phyloP scores from a whole-genome alignment of 495 filamentous ascomycete genomes.

The Monascus purpureus region DNA sequence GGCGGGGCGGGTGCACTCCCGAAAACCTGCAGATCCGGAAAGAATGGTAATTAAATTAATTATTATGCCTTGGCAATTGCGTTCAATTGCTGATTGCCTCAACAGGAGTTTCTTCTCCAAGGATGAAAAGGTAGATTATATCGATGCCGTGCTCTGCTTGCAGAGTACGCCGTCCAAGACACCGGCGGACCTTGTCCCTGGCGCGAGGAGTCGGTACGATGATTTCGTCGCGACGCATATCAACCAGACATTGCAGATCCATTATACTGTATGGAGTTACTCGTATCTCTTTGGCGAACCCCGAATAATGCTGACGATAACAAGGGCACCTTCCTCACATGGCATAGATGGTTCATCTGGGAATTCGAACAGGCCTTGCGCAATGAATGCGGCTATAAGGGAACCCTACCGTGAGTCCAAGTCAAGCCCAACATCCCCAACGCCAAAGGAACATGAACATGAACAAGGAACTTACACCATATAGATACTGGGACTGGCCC shows the following conservation, averaged over 20 bases:
- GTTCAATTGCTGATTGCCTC: not conserved
- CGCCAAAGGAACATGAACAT: no score
- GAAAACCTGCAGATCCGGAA: conserved; percentile 32
- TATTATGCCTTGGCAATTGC: conserved; percentile 1
- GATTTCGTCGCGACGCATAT: conserved; percentile 61
- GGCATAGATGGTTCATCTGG: conserved; percentile 56
- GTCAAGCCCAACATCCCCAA: not conserved
- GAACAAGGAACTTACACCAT: no score
- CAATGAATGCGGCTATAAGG: conserved; percentile 57
- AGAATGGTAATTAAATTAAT: conserved; percentile 28
- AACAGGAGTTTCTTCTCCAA: conserved; percentile 10
- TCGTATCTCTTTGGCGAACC: conserved; percentile 1
- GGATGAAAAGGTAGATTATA: conserved; percentile 41
- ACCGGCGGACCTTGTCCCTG: conserved; percentile 23
- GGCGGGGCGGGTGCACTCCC: conserved; percentile 32
- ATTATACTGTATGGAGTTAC: conserved; percentile 44
- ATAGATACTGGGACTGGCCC: conserved; percentile 54
- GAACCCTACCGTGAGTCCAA: conserved; percentile 20
- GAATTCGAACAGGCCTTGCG: conserved; percentile 53
- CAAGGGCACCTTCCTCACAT: conserved; percentile 35
- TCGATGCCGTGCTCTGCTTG: conserved; percentile 51
- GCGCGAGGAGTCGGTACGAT: conserved; percentile 47
- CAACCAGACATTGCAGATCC: conserved; percentile 45
- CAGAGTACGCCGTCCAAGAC: conserved; percentile 35
- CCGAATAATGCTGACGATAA: not conserved